These are phyloP conservation scores for Peniophora sp. DNA, from an alignment of 1,284 basidiomycete species.

Conservation along the genomic window DNA sequence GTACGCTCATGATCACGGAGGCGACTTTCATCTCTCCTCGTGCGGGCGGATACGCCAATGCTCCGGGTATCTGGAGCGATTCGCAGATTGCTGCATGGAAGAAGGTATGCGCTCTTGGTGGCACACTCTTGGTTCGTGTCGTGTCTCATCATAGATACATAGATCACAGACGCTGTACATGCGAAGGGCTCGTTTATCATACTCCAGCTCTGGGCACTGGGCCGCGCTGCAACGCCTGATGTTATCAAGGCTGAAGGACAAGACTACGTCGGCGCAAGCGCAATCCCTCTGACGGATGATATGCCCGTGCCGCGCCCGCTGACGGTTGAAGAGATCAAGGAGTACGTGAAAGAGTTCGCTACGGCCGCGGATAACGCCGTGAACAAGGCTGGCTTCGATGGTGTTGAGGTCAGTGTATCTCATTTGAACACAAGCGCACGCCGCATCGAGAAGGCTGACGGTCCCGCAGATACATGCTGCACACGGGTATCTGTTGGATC, in stretches of 20 bases:
- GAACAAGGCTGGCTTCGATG: slow-evolving; percentile 22
- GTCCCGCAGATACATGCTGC: slow-evolving; percentile 24
- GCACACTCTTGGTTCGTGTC: neutral
- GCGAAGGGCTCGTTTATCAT: slow-evolving; percentile 29
- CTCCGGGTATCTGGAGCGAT: slow-evolving; percentile 19
- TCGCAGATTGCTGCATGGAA: slow-evolving; percentile 19
- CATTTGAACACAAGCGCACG: too few species aligned
- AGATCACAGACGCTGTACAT: slow-evolving; percentile 31
- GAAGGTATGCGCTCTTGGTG: slow-evolving; percentile 10
- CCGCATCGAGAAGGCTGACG: too few species aligned
- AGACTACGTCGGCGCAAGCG: slow-evolving; percentile 30
- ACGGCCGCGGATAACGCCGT: slow-evolving; percentile 18
- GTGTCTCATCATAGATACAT: neutral
- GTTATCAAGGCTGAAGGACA: slow-evolving; percentile 22
- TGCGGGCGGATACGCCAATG: slow-evolving; percentile 12
- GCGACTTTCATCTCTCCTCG: slow-evolving; percentile 19
- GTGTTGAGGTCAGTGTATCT: slow-evolving; percentile 28
- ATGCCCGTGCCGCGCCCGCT: slow-evolving; percentile 16
- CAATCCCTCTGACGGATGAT: slow-evolving; percentile 32
- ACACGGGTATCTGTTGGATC: slow-evolving; percentile 33
- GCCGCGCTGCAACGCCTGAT: slow-evolving; percentile 24
- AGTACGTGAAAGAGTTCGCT: slow-evolving; percentile 15
- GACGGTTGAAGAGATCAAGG: slow-evolving; percentile 19
- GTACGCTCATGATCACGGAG: slow-evolving; percentile 24
- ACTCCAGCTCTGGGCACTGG: slow-evolving; percentile 40